A percentile compares a stretch with the other conserved stretches of the same genome.
Evolutionary conservation across 805 yeast genomes (phyloP).

Genomic region (Clavispora santaluciae): DNA sequence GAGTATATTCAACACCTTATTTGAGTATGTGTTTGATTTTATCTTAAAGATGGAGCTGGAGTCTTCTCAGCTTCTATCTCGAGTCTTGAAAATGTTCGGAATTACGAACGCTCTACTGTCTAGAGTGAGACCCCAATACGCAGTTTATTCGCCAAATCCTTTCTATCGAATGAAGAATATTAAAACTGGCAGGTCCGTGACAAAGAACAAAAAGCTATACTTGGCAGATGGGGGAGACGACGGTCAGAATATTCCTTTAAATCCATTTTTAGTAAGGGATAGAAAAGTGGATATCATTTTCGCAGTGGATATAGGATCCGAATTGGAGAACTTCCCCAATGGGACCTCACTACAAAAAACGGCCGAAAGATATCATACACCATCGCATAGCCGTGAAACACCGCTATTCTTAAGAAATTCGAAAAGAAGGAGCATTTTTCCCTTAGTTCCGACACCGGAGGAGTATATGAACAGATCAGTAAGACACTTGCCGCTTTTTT

Average conservation of each 20-base stretch:
- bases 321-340: slow-evolving; percentile 51
- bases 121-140: slow-evolving; percentile 45
- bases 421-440: slow-evolving; percentile 19
- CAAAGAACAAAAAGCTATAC: slow-evolving; percentile 20
- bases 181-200: slow-evolving; percentile 14
- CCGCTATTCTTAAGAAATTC: slow-evolving; percentile 4
- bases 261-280: slow-evolving; percentile 34
- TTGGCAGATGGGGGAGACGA: slow-evolving; percentile 48
- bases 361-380: slow-evolving; percentile 27
- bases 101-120: slow-evolving; percentile 5
- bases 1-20: slow-evolving; percentile 48
- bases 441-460: slow-evolving; percentile 29
- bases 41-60: slow-evolving; percentile 16
- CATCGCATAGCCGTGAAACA: slow-evolving; percentile 3
- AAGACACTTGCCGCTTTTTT: slow-evolving; percentile 29
- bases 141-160: slow-evolving; percentile 59
- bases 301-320: slow-evolving; percentile 47
- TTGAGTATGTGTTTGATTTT: slow-evolving; percentile 43
- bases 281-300: slow-evolving; percentile 36
- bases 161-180: slow-evolving; percentile 32
- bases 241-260: slow-evolving; percentile 45
- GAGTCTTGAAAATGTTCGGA: slow-evolving; percentile 11
- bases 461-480: slow-evolving; percentile 17
- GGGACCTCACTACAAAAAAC: slow-evolving; percentile 44
- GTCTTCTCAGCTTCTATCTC: slow-evolving; percentile 9